A percentile compares a stretch with the other conserved stretches of the same genome.
These are phyloP conservation scores for Forsythia suspensa DNA, from an alignment of 257 asterid species.

Conservation along the genomic window DNA sequence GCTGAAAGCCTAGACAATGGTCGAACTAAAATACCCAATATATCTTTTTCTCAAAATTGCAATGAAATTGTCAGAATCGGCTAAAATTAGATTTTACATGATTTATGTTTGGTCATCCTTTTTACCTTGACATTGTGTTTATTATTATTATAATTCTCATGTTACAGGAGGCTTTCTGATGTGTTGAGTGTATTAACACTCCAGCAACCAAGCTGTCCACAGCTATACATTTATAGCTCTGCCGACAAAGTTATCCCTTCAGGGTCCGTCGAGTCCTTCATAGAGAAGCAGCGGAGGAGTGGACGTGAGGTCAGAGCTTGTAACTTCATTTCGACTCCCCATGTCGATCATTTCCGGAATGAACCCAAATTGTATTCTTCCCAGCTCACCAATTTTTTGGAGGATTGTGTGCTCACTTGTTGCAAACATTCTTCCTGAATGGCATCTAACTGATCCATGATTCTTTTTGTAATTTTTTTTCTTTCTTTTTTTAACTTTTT, in stretches of 20 bases:
- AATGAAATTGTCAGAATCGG: background rate
- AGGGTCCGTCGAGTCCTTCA: conserved; percentile 76
- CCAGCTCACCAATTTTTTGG: conserved; percentile 77
- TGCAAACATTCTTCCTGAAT: conserved; percentile 50
- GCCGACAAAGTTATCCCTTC: conserved; percentile 93
- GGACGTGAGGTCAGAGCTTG: conserved; percentile 83
- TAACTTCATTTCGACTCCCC: conserved; percentile 82
- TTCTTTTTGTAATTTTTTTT: conserved; percentile 16
- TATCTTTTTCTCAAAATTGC: background rate
- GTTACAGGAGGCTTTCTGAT: conserved; percentile 77
- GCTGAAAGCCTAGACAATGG: background rate
- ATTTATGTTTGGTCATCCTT: background rate
- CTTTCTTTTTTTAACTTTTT: background rate
- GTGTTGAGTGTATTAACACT: conserved; percentile 60
- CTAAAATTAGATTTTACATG: background rate
- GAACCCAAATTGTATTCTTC: conserved; percentile 76
- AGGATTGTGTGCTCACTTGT: conserved; percentile 66
- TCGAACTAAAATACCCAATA: background rate
- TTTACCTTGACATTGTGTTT: background rate
- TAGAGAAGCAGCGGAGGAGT: conserved; percentile 64
- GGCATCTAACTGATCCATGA: conserved; percentile 25
- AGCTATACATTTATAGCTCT: conserved; percentile 89
- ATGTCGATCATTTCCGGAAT: conserved; percentile 86
- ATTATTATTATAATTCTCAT: background rate
- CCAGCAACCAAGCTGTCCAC: conserved; percentile 89